Conservation (phyloP, 345 rosid genomes). For the Mercurialis annua region DNA sequence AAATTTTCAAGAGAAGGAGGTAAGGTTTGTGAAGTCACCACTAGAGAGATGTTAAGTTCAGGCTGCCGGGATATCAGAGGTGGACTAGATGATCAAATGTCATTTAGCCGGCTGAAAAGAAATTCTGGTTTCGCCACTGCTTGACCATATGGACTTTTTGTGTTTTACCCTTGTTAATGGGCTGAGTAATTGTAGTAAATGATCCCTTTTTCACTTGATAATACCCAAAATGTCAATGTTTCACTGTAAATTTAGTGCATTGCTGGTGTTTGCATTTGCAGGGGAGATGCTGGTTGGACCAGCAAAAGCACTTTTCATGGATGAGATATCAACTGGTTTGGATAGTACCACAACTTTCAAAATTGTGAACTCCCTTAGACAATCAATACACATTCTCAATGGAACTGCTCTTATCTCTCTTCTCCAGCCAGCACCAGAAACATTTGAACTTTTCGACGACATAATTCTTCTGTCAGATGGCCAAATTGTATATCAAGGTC, state of each 20-base stretch:
- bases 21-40: too few species aligned
- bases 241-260: not conserved
- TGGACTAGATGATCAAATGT: too few species aligned
- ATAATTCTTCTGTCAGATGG: conserved; percentile 73
- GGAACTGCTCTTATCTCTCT: conserved; percentile 74
- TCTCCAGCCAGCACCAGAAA: conserved; percentile 82
- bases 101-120: too few species aligned
- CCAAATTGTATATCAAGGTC: conserved; percentile 67
- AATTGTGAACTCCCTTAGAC: conserved; percentile 58
- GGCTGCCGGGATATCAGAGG: too few species aligned
- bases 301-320: conserved; percentile 66
- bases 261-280: conserved; percentile 12
- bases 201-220: not conserved
- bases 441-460: conserved; percentile 64
- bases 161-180: too few species aligned
- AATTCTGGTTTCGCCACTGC: too few species aligned
- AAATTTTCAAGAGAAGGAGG: too few species aligned
- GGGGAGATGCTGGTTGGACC: conserved; percentile 87
- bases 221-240: not conserved
- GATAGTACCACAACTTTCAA: conserved; percentile 74
- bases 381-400: conserved; percentile 47
- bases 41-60: too few species aligned
- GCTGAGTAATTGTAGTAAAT: too few species aligned
- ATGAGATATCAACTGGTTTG: conserved; percentile 72
- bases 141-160: too few species aligned